Evolutionary conservation across 179 eudicot species (phyloP).

Genomic region (Carnegiea gigantea): DNA sequence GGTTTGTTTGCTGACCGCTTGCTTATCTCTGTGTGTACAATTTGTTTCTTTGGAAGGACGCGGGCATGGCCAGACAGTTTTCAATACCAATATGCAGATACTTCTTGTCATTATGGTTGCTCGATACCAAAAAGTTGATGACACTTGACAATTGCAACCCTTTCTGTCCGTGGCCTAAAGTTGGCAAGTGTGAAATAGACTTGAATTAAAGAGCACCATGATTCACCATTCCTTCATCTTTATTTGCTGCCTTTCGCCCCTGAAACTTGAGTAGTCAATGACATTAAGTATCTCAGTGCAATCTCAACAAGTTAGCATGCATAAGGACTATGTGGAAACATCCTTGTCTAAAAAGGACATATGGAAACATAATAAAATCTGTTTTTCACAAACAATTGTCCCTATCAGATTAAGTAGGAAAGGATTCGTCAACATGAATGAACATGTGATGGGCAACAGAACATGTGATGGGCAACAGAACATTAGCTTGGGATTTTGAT

Average conservation of each 20-base stretch:
- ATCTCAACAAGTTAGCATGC: background rate
- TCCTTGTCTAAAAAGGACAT: background rate
- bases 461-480: background rate
- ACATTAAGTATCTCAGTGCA: background rate
- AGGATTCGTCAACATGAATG: background rate
- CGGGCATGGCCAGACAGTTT: background rate
- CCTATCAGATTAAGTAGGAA: background rate
- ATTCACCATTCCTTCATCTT: background rate
- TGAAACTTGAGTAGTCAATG: background rate
- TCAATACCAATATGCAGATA: background rate
- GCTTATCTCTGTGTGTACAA: background rate
- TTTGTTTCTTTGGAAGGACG: background rate
- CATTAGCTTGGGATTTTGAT: background rate
- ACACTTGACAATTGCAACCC: background rate
- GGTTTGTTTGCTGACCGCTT: constrained; percentile 37
- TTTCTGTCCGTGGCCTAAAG: background rate
- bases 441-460: background rate
- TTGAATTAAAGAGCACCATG: background rate
- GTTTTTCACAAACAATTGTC: background rate
- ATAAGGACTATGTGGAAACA: background rate
- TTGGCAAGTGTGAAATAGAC: background rate
- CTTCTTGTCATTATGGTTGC: background rate
- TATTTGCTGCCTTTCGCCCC: background rate
- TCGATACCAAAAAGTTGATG: too few relatives aligned
- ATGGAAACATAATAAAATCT: background rate